Conservation (phyloP, 768 basidiomycete genomes). For the Amanita thiersii region DNA sequence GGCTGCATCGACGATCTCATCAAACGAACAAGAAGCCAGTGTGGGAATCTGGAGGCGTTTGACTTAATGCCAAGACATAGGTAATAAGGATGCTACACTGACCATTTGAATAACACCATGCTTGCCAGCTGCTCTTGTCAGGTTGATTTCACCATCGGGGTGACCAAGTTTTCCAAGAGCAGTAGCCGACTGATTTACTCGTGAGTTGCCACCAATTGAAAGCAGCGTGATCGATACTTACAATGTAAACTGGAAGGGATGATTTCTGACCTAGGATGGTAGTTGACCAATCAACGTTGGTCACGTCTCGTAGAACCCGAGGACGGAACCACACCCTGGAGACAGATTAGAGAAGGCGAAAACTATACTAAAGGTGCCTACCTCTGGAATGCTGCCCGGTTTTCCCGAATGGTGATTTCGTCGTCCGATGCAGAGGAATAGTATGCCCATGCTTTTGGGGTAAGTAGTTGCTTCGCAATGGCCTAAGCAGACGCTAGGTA, state of each 20-base stretch:
- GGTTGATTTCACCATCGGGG: slow-evolving; percentile 87
- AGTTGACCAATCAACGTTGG: slow-evolving; percentile 80
- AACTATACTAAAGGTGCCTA: slow-evolving; percentile 16
- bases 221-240: slow-evolving; percentile 21
- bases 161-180: slow-evolving; percentile 92
- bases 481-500: slow-evolving; percentile 45
- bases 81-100: no score
- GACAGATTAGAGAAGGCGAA: background rate
- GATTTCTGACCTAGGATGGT: slow-evolving; percentile 70
- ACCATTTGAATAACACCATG: slow-evolving; percentile 46
- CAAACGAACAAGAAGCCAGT: slow-evolving; percentile 90
- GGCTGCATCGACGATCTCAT: slow-evolving; percentile 88
- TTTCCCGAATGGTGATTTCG: slow-evolving; percentile 85
- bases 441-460: slow-evolving; percentile 91
- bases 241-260: slow-evolving; percentile 77
- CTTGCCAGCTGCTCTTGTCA: slow-evolving; percentile 84
- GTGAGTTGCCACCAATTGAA: background rate
- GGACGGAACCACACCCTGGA: slow-evolving; percentile 85
- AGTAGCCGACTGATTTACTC: slow-evolving; percentile 52
- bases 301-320: slow-evolving; percentile 76
- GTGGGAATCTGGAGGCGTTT: slow-evolving; percentile 70
- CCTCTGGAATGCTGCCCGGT: slow-evolving; percentile 89
- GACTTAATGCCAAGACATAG: background rate
- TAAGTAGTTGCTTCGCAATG: slow-evolving; percentile 77
- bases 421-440: slow-evolving; percentile 97